These are phyloP conservation scores for Boletus vinaceobasis DNA, from an alignment of 768 basidiomycete species.

Conservation along the genomic window DNA sequence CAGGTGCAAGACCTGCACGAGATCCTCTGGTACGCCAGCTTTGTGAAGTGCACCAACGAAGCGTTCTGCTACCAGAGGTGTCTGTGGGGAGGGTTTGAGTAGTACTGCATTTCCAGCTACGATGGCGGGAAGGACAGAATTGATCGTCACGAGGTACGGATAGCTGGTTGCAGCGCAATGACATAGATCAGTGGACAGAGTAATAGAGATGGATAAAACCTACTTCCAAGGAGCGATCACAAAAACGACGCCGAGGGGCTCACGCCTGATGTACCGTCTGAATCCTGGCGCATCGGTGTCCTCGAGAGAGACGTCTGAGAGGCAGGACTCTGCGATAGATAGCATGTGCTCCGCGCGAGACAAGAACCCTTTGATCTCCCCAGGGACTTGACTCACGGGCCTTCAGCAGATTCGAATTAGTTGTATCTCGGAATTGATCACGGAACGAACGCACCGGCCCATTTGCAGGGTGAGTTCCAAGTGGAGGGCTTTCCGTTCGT, in stretches of 20 bases:
- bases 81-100: conserved; percentile 96
- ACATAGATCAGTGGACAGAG: neutral
- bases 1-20: conserved; percentile 76
- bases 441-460: conserved; percentile 63
- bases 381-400: conserved; percentile 72
- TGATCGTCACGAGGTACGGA: conserved; percentile 87
- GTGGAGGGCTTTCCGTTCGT: conserved; percentile 50
- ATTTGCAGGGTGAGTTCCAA: conserved; percentile 84
- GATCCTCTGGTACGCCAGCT: conserved; percentile 75
- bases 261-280: conserved; percentile 76
- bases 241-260: conserved; percentile 82
- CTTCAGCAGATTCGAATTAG: conserved; percentile 35
- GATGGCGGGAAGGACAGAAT: conserved; percentile 88
- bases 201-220: conserved; percentile 24
- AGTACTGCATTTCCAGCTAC: conserved; percentile 88
- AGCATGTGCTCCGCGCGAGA: conserved; percentile 84
- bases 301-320: conserved; percentile 70
- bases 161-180: conserved; percentile 44
- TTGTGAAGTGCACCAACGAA: conserved; percentile 63
- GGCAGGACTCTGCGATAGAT: conserved; percentile 69
- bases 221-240: conserved; percentile 94
- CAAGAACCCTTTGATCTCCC: conserved; percentile 78
- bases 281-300: conserved; percentile 84
- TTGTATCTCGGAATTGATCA: neutral
- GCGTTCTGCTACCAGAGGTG: conserved; percentile 83